These are phyloP conservation scores for Tinospora cordifolia DNA, from an alignment of 164 flowering plant species.

Conservation along the genomic window DNA sequence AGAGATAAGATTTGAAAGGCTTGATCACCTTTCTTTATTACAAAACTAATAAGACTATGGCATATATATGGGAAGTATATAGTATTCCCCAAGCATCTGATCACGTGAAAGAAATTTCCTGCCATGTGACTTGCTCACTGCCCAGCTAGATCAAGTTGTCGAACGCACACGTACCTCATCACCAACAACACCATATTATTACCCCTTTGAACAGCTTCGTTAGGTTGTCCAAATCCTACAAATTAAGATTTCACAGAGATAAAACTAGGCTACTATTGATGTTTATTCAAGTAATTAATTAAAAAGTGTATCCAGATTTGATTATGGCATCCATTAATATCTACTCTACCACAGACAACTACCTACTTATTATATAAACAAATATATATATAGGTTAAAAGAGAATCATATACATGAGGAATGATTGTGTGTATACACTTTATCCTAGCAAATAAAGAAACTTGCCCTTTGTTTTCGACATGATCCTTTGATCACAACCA, in stretches of 20 bases:
- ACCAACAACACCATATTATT: conserved; percentile 11
- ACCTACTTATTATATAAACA: too few species aligned
- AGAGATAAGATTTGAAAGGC: conserved; percentile 2
- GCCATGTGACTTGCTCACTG: conserved; percentile 38
- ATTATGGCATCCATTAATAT: conserved; percentile 29
- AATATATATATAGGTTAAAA: conserved; percentile 2
- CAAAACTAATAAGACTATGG: background rate
- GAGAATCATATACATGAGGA: too few species aligned
- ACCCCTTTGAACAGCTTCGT: conserved; percentile 22
- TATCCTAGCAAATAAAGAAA: too few species aligned
- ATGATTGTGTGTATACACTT: too few species aligned
- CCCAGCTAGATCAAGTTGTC: conserved; percentile 23
- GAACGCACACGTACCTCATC: background rate
- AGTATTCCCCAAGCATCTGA: conserved; percentile 2
- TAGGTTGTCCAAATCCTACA: background rate
- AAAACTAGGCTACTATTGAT: conserved; percentile 12
- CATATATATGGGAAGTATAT: too few species aligned
- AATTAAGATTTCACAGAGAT: background rate
- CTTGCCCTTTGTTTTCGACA: too few species aligned
- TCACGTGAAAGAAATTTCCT: conserved; percentile 47
- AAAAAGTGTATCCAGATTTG: conserved; percentile 19
- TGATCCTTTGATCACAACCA: too few species aligned
- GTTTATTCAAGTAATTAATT: conserved; percentile 12
- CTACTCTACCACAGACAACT: conserved; percentile 15
- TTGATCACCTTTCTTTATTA: background rate